These are phyloP conservation scores for Cadophora sp. DNA, from an alignment of 2,329 filamentous ascomycete species.

Conservation along the genomic window DNA sequence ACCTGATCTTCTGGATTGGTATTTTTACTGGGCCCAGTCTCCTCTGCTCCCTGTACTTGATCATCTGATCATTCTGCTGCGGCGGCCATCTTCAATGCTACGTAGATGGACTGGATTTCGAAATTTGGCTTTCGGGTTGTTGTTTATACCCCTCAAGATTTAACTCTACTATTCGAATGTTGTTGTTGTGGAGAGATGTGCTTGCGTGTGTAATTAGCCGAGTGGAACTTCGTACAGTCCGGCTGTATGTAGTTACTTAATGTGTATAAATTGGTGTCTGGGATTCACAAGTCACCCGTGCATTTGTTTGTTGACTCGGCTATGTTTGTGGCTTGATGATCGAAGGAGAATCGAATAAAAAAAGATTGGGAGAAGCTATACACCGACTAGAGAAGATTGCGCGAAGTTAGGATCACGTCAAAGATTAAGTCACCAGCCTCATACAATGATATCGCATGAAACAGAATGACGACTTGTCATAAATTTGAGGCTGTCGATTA, in stretches of 20 bases:
- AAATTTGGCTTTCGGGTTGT: background rate
- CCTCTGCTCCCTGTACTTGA: conserved; percentile 65
- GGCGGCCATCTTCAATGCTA: background rate
- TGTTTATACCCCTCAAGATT: conserved; percentile 2
- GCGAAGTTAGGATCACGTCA: too few relatives aligned
- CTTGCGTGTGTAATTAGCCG: background rate
- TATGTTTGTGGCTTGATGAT: background rate
- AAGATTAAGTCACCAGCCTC: too few relatives aligned
- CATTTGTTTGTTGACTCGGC: background rate
- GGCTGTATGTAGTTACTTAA: background rate
- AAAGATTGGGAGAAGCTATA: too few relatives aligned
- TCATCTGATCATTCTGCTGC: conserved; percentile 49
- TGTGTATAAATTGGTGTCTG: background rate
- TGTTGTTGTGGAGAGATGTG: background rate
- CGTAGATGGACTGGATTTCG: background rate
- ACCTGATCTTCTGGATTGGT: conserved; percentile 79
- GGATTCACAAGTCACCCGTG: background rate
- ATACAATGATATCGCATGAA: too few relatives aligned
- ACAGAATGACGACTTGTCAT: too few relatives aligned
- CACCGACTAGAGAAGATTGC: too few relatives aligned
- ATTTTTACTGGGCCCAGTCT: conserved; percentile 79
- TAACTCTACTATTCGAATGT: background rate
- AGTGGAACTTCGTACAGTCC: too few relatives aligned
- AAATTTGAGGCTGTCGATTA: too few relatives aligned
- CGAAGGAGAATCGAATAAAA: background rate